Conservation (phyloP, 2,329 filamentous ascomycete genomes). For the Westerdykella ornata region DNA sequence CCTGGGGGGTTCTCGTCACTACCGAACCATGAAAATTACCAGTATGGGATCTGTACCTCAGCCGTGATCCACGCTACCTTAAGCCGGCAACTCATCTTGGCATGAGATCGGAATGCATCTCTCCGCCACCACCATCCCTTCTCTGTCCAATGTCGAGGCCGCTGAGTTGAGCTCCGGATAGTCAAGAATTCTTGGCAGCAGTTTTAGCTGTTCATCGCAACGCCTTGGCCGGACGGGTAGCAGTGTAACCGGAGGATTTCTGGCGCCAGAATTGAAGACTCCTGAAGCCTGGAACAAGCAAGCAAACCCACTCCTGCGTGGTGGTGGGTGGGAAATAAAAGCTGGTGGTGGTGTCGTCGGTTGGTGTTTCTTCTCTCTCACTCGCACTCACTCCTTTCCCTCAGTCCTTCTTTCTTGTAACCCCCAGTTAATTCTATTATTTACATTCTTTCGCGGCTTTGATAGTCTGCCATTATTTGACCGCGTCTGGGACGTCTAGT, state of each 20-base stretch:
- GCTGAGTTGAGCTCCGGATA: constrained; percentile 11
- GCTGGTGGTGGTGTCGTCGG: background rate
- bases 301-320: constrained; percentile 7
- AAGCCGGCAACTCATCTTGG: constrained; percentile 10
- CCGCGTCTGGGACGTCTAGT: constrained; percentile 30
- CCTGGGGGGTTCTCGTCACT: background rate
- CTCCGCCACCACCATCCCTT: constrained; percentile 11
- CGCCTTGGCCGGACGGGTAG: constrained; percentile 23
- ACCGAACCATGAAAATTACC: background rate
- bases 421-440: constrained; percentile 22
- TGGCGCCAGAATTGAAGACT: too few relatives aligned
- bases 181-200: constrained; percentile 25
- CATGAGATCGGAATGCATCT: constrained; percentile 11
- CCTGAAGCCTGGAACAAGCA: too few relatives aligned
- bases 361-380: constrained; percentile 1
- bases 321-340: background rate
- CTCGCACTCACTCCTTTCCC: constrained; percentile 3
- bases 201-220: constrained; percentile 17
- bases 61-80: constrained; percentile 4
- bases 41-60: background rate
- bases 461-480: constrained; percentile 26
- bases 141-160: constrained; percentile 15
- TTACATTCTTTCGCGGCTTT: constrained; percentile 26
- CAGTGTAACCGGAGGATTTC: background rate
- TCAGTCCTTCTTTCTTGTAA: constrained; percentile 8